Evolutionary conservation across 1,284 basidiomycete species (phyloP).

Genomic region (Ustanciosporium gigantosporum): DNA sequence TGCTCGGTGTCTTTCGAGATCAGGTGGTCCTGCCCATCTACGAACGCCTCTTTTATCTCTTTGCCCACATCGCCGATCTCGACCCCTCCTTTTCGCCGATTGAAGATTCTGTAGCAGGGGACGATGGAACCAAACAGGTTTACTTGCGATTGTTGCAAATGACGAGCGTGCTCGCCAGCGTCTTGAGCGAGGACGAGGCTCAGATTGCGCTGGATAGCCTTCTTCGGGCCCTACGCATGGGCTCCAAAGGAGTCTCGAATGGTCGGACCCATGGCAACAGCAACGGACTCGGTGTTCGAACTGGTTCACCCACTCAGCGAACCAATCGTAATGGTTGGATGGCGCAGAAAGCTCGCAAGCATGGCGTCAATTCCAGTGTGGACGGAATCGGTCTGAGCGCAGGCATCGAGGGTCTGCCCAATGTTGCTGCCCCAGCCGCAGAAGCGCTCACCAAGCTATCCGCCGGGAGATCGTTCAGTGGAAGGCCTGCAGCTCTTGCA

Average conservation of each 20-base stretch:
- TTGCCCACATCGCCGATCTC: constrained; percentile 33
- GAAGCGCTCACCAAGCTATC: neutral
- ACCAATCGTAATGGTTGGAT: constrained; percentile 44
- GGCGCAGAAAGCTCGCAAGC: constrained; percentile 45
- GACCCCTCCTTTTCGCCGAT: constrained; percentile 24
- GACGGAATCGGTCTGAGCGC: neutral
- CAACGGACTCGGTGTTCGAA: constrained; percentile 11
- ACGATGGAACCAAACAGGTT: constrained; percentile 29
- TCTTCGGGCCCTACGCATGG: constrained; percentile 43
- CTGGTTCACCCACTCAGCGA: constrained; percentile 17
- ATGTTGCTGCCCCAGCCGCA: neutral
- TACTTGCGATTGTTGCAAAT: constrained; percentile 55
- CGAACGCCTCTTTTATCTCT: constrained; percentile 44
- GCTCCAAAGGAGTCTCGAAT: constrained; percentile 34
- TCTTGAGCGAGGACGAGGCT: constrained; percentile 58
- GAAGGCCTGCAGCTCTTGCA: neutral
- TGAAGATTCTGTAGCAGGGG: constrained; percentile 9
- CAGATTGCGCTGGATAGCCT: constrained; percentile 58
- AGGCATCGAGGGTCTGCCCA: neutral
- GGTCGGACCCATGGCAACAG: constrained; percentile 10
- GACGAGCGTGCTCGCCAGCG: constrained; percentile 50
- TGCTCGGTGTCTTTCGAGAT: constrained; percentile 79
- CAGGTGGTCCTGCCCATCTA: constrained; percentile 52
- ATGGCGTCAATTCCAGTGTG: constrained; percentile 12
- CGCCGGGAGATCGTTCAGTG: neutral